A percentile compares a stretch with the other conserved stretches of the same genome.
Conservation (phyloP, 495 filamentous ascomycete species). For the Penicillium argentinense region DNA sequence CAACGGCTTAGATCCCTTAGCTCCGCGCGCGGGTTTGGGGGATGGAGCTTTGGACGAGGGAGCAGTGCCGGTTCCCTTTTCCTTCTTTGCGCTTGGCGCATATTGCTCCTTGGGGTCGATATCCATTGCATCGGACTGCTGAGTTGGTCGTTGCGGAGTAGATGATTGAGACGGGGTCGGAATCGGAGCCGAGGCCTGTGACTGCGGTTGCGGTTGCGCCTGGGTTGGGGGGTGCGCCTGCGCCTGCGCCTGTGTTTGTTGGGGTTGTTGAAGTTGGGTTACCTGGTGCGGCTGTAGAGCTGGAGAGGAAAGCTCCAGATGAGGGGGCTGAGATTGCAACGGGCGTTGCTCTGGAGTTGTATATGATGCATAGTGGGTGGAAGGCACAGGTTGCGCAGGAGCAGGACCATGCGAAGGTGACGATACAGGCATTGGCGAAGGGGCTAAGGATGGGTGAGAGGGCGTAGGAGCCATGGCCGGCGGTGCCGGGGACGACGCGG, state of each 20-base stretch:
- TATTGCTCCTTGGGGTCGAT: conserved; percentile 34
- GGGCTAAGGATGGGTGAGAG: conserved; percentile 27
- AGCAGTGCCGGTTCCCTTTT: conserved; percentile 43
- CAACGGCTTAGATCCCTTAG: conserved; percentile 55
- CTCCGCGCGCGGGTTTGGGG: conserved; percentile 55
- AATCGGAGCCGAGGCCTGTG: conserved; percentile 17
- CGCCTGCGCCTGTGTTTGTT: conserved; percentile 15
- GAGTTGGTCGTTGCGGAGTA: conserved; percentile 20
- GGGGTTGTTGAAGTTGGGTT: conserved; percentile 24
- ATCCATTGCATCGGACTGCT: conserved; percentile 34
- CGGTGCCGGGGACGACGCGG: conserved; percentile 31
- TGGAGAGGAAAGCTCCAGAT: conserved; percentile 22
- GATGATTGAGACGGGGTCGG: conserved; percentile 14
- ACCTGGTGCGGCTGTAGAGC: conserved; percentile 14
- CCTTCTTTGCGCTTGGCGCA: conserved; percentile 31
- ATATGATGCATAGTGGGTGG: conserved; percentile 33
- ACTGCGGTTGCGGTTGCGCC: conserved; percentile 6
- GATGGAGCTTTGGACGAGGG: conserved; percentile 58
- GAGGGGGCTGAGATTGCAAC: conserved; percentile 20
- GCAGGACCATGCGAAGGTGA: conserved; percentile 26
- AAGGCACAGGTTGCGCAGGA: conserved; percentile 21
- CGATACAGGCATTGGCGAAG: conserved; percentile 25
- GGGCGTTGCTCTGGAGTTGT: conserved; percentile 23
- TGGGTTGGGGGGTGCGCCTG: too few species aligned
- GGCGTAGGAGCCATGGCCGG: conserved; percentile 23